These are phyloP conservation scores for Caryopteris hybrid DNA, from an alignment of 305 asterid genomes.

Conservation along the genomic window DNA sequence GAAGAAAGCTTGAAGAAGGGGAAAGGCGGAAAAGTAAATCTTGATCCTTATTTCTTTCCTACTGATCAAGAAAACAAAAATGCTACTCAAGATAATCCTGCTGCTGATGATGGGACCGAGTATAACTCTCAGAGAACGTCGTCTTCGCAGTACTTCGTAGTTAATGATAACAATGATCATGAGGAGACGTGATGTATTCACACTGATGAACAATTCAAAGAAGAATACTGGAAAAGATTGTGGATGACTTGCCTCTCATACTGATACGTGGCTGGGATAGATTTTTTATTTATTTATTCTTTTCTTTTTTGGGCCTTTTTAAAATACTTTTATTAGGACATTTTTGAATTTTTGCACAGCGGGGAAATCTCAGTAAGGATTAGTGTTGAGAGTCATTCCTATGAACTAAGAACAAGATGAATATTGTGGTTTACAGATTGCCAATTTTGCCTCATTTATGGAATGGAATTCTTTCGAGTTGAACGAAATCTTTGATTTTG, in stretches of 20 bases:
- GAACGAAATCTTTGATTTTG: background rate
- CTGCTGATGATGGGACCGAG: conserved; percentile 37
- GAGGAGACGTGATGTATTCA: background rate
- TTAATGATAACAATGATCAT: background rate
- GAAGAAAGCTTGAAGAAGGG: conserved; percentile 50
- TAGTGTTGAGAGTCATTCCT: background rate
- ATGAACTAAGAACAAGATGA: background rate
- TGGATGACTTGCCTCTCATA: conserved; percentile 12
- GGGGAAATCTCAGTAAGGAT: conserved; percentile 4
- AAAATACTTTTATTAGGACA: background rate
- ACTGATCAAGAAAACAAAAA: conserved; percentile 27
- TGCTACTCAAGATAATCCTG: conserved; percentile 7
- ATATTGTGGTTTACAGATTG: conserved; percentile 8
- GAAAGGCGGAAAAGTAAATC: conserved; percentile 26
- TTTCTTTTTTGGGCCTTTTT: background rate
- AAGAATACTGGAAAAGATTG: conserved; percentile 6
- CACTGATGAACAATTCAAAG: too few species aligned
- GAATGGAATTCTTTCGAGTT: background rate
- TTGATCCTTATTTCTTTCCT: conserved; percentile 35
- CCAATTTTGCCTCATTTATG: background rate
- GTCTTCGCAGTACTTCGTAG: too few species aligned
- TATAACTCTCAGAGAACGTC: conserved; percentile 27
- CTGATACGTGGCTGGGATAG: conserved; percentile 16
- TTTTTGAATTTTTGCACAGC: conserved; percentile 13
- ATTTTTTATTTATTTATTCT: background rate